Evolutionary conservation across 1,284 basidiomycete species (phyloP).

Genomic region (Xanthoconium separans): DNA sequence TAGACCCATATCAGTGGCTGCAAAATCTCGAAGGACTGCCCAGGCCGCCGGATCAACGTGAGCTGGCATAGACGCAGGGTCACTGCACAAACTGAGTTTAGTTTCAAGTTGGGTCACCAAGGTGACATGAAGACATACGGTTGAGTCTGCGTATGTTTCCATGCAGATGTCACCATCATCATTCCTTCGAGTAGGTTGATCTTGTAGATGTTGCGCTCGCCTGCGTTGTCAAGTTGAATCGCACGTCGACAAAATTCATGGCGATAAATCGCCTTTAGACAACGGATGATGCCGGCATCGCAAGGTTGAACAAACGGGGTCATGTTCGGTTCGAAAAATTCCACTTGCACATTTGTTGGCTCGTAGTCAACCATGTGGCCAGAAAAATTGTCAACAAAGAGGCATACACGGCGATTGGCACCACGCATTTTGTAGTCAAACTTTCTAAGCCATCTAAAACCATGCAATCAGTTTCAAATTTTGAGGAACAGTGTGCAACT

Average conservation of each 20-base stretch:
- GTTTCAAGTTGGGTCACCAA: too few species aligned
- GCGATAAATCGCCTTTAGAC: background rate
- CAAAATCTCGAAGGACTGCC: too few species aligned
- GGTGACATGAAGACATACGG: background rate
- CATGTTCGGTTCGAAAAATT: conserved; percentile 4
- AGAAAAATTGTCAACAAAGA: conserved; percentile 5
- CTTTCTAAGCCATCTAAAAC: background rate
- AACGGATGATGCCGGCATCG: conserved; percentile 1
- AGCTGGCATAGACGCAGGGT: too few species aligned
- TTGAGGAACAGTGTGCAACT: background rate
- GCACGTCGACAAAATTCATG: background rate
- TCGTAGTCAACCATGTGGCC: background rate
- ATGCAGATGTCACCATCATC: background rate
- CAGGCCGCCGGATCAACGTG: too few species aligned
- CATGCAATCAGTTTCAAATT: background rate
- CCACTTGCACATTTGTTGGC: background rate
- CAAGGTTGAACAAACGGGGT: conserved; percentile 4
- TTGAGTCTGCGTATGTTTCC: background rate
- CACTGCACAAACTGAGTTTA: too few species aligned
- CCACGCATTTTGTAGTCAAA: background rate
- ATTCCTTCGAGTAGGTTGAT: background rate
- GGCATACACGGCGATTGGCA: background rate
- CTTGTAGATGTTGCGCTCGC: background rate
- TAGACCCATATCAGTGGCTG: too few species aligned
- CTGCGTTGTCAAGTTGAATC: background rate